Conservation (phyloP, 441 rosid species). For the Gossypium trilobum region DNA sequence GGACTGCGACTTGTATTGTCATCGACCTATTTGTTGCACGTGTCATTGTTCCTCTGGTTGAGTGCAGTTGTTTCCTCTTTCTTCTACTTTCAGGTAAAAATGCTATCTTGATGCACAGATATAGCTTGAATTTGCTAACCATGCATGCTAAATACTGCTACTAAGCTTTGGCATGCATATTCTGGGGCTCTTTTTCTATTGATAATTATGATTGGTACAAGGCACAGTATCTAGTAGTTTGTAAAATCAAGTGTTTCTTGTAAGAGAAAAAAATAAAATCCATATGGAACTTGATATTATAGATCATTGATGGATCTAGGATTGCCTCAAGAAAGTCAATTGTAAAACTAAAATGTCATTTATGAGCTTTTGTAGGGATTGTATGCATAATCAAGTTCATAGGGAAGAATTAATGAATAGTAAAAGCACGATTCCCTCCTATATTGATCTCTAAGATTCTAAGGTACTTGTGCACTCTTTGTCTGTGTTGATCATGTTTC, state of each 20-base stretch:
- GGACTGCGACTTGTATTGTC: slow-evolving; percentile 70
- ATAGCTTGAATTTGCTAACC: background rate
- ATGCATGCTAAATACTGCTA: background rate
- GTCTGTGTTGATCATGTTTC: background rate
- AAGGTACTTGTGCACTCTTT: background rate
- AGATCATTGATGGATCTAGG: background rate
- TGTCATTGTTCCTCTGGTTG: slow-evolving; percentile 85
- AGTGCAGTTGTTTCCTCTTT: slow-evolving; percentile 89
- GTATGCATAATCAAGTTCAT: background rate
- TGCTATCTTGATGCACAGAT: background rate
- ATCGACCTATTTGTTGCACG: slow-evolving; percentile 64
- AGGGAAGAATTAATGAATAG: background rate
- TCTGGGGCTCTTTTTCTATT: background rate
- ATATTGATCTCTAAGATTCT: background rate
- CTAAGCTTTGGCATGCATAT: background rate
- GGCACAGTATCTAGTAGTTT: background rate
- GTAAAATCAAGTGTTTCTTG: background rate
- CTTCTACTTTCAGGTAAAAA: slow-evolving; percentile 84
- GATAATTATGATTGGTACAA: background rate
- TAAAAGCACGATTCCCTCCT: background rate
- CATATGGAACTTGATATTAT: background rate
- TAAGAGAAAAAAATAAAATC: no score
- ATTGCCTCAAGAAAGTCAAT: background rate
- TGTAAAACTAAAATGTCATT: background rate
- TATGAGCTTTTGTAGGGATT: slow-evolving; percentile 3